Percentiles rank a stretch among this genome's conserved stretches.
Conservation (phyloP, 805 yeast genomes). For the Candida pseudoglaebosa region DNA sequence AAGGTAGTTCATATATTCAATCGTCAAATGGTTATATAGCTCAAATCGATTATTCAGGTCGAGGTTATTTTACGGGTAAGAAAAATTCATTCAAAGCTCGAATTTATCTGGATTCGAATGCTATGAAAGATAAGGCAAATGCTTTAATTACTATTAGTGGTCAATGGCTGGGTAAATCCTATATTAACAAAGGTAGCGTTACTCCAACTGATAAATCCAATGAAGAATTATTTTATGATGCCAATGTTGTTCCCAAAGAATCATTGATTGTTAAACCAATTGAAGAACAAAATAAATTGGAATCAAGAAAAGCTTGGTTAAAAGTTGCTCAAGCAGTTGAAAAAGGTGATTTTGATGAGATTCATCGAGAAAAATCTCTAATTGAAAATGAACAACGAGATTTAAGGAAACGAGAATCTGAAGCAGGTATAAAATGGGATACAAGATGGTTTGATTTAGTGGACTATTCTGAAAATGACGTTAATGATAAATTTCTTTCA, state of each 20-base stretch:
- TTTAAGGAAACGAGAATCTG: slow-evolving; percentile 68
- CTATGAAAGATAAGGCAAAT: slow-evolving; percentile 50
- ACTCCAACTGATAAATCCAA: slow-evolving; percentile 43
- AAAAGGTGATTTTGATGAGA: slow-evolving; percentile 68
- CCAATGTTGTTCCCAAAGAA: slow-evolving; percentile 46
- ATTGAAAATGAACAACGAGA: slow-evolving; percentile 86
- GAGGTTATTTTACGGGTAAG: slow-evolving; percentile 94
- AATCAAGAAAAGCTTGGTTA: slow-evolving; percentile 85
- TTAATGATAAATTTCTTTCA: slow-evolving; percentile 28
- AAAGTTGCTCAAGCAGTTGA: slow-evolving; percentile 86
- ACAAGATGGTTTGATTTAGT: slow-evolving; percentile 71
- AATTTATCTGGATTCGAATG: slow-evolving; percentile 51
- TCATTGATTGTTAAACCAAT: slow-evolving; percentile 73
- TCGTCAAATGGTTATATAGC: slow-evolving; percentile 74
- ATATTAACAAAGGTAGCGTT: slow-evolving; percentile 53
- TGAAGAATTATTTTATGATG: slow-evolving; percentile 61
- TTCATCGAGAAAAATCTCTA: slow-evolving; percentile 68
- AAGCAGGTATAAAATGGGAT: slow-evolving; percentile 63
- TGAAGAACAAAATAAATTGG: slow-evolving; percentile 74
- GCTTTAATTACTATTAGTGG: slow-evolving; percentile 80
- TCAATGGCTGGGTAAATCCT: slow-evolving; percentile 85
- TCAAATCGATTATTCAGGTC: slow-evolving; percentile 77
- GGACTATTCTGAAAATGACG: slow-evolving; percentile 18
- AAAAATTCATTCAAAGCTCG: slow-evolving; percentile 90
- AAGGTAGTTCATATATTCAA: slow-evolving; percentile 82